Percentiles rank a stretch among this genome's conserved stretches.
Conservation (phyloP, 441 rosid species). For the Metrosideros polymorpha region DNA sequence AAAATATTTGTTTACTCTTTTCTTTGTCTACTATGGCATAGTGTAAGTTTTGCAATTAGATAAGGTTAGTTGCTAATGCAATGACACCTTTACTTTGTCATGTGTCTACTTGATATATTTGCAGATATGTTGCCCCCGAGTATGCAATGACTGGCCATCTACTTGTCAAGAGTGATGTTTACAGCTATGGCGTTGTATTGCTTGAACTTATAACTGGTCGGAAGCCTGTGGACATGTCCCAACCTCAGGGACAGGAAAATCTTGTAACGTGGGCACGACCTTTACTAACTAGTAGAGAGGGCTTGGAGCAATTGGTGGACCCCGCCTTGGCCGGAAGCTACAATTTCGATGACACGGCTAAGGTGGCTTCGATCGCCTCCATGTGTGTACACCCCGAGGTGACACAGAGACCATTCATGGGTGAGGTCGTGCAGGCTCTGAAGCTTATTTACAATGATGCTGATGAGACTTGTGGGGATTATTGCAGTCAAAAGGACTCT, state of each 20-base stretch:
- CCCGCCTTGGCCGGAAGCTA: constrained; percentile 66
- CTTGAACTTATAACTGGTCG: constrained; percentile 94
- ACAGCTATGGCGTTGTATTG: constrained; percentile 93
- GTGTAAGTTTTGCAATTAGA: background rate
- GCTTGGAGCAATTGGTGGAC: constrained; percentile 74
- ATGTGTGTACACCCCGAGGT: constrained; percentile 97
- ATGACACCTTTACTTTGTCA: background rate
- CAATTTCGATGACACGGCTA: constrained; percentile 79
- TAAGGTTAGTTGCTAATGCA: background rate
- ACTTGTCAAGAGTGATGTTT: constrained; percentile 94
- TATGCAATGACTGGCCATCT: constrained; percentile 99
- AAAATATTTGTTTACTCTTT: background rate
- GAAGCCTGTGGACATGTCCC: constrained; percentile 98
- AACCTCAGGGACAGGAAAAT: constrained; percentile 91
- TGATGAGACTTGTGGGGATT: constrained; percentile 70
- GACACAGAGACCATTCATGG: constrained; percentile 90
- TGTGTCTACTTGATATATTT: background rate
- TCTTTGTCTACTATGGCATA: background rate
- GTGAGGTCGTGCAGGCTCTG: constrained; percentile 97
- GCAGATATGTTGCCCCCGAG: constrained; percentile 97
- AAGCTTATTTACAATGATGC: constrained; percentile 84
- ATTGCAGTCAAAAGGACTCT: constrained; percentile 75
- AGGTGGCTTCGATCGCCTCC: constrained; percentile 94
- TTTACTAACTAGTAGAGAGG: constrained; percentile 71
- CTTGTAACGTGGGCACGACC: constrained; percentile 96